phyloP scores from a whole-genome alignment of 164 flowering plant species.

The Warburgia ugandensis region DNA sequence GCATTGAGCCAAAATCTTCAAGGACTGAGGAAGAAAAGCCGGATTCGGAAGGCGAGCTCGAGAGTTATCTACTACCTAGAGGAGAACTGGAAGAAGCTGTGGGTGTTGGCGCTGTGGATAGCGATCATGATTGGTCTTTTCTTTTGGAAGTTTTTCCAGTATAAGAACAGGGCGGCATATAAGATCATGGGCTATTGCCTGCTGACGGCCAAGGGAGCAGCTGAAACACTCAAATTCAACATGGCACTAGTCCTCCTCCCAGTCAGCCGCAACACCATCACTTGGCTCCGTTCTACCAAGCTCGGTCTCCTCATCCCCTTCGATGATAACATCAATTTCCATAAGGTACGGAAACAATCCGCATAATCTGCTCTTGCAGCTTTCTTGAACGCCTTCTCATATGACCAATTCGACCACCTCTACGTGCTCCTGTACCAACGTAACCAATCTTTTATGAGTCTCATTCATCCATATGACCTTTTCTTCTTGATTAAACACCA shows the following conservation, averaged over 20 bases:
- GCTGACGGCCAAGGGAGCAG: constrained; percentile 90
- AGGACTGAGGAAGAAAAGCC: constrained; percentile 53
- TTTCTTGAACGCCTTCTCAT: too few species aligned
- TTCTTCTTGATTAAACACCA: too few species aligned
- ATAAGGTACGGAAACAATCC: constrained; percentile 93
- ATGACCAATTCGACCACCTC: too few species aligned
- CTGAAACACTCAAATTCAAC: constrained; percentile 89
- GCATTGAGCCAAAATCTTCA: constrained; percentile 94
- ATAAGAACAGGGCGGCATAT: constrained; percentile 61
- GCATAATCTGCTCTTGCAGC: too few species aligned
- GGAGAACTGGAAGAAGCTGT: constrained; percentile 88
- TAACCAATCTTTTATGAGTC: too few species aligned
- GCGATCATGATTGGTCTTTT: constrained; percentile 64
- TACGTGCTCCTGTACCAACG: too few species aligned
- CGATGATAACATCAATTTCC: constrained; percentile 96
- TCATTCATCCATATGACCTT: too few species aligned
- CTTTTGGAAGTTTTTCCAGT: constrained; percentile 79
- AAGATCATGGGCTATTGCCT: constrained; percentile 91
- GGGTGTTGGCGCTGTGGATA: constrained; percentile 84
- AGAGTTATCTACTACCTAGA: constrained; percentile 46
- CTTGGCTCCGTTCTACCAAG: constrained; percentile 84
- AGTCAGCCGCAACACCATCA: constrained; percentile 90
- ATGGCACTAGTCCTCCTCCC: constrained; percentile 94
- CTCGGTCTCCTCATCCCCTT: constrained; percentile 58
- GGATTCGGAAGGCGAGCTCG: constrained; percentile 38